These are phyloP conservation scores for Debaryomyces sp. DNA, from an alignment of 1,139 yeast species.

Conservation along the genomic window DNA sequence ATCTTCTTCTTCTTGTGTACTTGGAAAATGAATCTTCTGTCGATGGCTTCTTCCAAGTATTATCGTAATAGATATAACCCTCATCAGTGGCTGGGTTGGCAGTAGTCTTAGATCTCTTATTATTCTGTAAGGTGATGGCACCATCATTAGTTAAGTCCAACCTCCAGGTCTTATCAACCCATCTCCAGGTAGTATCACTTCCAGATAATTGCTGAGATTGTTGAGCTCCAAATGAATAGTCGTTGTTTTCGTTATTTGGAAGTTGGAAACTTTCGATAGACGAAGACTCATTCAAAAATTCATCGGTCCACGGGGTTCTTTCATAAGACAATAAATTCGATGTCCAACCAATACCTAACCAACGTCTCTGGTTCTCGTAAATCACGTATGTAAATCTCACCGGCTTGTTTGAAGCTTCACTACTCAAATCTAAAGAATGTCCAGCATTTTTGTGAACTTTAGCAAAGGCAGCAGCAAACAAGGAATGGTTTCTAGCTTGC, in stretches of 20 bases:
- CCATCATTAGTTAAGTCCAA: constrained; percentile 89
- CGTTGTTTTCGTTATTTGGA: constrained; percentile 61
- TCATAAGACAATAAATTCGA: constrained; percentile 87
- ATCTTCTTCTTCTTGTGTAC: constrained; percentile 90
- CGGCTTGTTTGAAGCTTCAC: constrained; percentile 47
- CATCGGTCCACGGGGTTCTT: constrained; percentile 97
- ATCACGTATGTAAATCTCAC: constrained; percentile 88
- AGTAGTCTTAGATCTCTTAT: constrained; percentile 65
- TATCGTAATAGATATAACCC: constrained; percentile 87
- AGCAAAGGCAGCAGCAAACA: constrained; percentile 60
- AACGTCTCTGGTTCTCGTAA: constrained; percentile 94
- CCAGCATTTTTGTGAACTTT: constrained; percentile 59
- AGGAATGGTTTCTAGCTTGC: constrained; percentile 49
- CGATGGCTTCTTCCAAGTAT: constrained; percentile 90
- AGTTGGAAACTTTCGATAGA: constrained; percentile 75
- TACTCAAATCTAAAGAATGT: constrained; percentile 22
- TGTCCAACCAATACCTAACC: constrained; percentile 99
- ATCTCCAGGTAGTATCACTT: constrained; percentile 78
- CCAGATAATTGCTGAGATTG: constrained; percentile 19
- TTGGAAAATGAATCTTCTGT: constrained; percentile 88
- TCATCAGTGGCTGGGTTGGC: constrained; percentile 81
- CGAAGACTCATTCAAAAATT: constrained; percentile 82
- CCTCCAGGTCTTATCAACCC: constrained; percentile 94
- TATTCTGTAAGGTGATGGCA: constrained; percentile 67
- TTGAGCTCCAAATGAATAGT: constrained; percentile 25